These are phyloP conservation scores for Colletotrichum tabaci DNA, from an alignment of 2,329 filamentous ascomycete species.

Conservation along the genomic window DNA sequence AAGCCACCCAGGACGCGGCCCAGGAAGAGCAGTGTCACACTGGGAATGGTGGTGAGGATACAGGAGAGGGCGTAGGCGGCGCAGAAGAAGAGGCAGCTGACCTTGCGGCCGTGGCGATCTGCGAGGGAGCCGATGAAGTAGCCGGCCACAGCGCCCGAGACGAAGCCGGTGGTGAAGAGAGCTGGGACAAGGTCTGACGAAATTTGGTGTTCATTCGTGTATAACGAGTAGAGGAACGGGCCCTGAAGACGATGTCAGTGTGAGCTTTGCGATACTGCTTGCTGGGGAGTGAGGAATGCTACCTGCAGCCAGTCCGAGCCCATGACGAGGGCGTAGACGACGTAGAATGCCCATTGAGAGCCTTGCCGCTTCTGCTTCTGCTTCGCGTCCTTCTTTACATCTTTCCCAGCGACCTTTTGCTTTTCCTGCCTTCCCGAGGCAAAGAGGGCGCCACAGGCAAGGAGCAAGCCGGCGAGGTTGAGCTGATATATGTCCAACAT, in stretches of 20 bases:
- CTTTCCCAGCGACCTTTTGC: neutral
- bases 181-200: slow-evolving; percentile 51
- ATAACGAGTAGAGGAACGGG: slow-evolving; percentile 55
- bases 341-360: slow-evolving; percentile 53
- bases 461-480: slow-evolving; percentile 52
- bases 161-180: slow-evolving; percentile 61
- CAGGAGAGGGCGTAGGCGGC: slow-evolving; percentile 67
- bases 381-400: slow-evolving; percentile 9
- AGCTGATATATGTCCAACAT: slow-evolving; percentile 53
- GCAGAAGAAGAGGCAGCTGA: slow-evolving; percentile 70
- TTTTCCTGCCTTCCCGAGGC: slow-evolving; percentile 35
- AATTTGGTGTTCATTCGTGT: slow-evolving; percentile 52
- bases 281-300: slow-evolving; percentile 9
- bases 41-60: slow-evolving; percentile 51
- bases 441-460: slow-evolving; percentile 49
- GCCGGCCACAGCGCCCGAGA: slow-evolving; percentile 60
- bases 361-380: slow-evolving; percentile 22
- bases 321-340: slow-evolving; percentile 65
- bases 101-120: slow-evolving; percentile 65
- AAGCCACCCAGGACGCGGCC: slow-evolving; percentile 70
- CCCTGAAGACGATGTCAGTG: slow-evolving; percentile 44
- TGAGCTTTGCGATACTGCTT: neutral
- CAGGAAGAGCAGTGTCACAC: slow-evolving; percentile 60
- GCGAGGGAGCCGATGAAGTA: slow-evolving; percentile 63
- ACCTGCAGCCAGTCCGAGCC: slow-evolving; percentile 68